Base-by-base conservation (phyloP, 2,329 filamentous ascomycete species). In the Coleophoma cylindrospora region DNA sequence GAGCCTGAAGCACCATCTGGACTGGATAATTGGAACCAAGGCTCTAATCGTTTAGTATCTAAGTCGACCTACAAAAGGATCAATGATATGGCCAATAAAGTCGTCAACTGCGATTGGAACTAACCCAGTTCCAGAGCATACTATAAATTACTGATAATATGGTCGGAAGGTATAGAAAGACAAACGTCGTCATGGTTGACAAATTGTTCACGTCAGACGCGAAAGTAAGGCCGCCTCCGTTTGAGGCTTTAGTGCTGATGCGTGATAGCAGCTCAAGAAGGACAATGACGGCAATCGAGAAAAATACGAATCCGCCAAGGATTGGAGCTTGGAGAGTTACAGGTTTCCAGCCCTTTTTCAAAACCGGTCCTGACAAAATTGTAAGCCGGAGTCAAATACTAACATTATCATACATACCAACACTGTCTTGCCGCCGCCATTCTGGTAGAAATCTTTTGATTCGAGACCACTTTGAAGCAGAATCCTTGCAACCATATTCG, bases 21-120 rank as follows among this genome's bases (percentile, higher is more conserved):
- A 10, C 70, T 74, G 0, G 79, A 81, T 1, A 85, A 49, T 19
- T 83, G 77, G 11, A 81, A 74, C 68, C 75, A 86, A 0, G 81
- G 81, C 34, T 86, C 80, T 41, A 84, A 66, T 0, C 82, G 57
- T 51, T 82, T 81, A 0, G 72, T 66, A 34, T 86, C 78, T 0
- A 84, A 60, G 46, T 85, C 81, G 0, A 83, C 70, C 78, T 80
- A 82, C 3, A 9, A 3, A 32, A 22, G 6, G 19, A 2, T 40
- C n/a, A 40, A n/a, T 21, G 1, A 21, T 40, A 17, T 12, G 3
- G 43, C 27, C 43, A 11, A 14, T 4, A 45, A 8, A 38, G 9
- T 27, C 40, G n/a, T 33, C 8, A 14, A 32, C 9, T 3, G 13
- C 21, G 3, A 46, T 4, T 34, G n/a, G 8, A 4, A 47, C 15